These are phyloP conservation scores for Boletus eberwhitei DNA, from an alignment of 768 basidiomycete species.

Conservation along the genomic window DNA sequence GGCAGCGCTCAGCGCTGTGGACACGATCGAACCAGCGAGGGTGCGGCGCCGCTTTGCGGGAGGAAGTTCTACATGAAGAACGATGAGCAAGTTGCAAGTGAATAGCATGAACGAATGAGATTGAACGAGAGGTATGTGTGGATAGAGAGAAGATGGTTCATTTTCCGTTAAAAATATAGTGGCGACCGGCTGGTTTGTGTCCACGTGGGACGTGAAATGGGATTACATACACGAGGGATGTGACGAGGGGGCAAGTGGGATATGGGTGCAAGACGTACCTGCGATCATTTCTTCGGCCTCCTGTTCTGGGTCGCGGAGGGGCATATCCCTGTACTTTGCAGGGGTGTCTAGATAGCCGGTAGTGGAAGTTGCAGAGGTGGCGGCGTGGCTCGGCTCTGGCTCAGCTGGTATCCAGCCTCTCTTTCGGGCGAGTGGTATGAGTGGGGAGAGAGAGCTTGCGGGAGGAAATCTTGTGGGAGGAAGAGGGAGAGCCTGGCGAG, in stretches of 20 bases:
- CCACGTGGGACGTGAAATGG: slow-evolving; percentile 17
- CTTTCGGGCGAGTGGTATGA: slow-evolving; percentile 48
- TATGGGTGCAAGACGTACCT: slow-evolving; percentile 38
- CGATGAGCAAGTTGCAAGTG: slow-evolving; percentile 40
- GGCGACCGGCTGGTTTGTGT: not conserved
- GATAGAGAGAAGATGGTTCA: slow-evolving; percentile 11
- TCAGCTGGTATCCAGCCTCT: slow-evolving; percentile 71
- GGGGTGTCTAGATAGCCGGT: slow-evolving; percentile 70
- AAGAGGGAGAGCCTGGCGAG: slow-evolving; percentile 19
- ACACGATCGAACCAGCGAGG: slow-evolving; percentile 78
- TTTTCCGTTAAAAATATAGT: slow-evolving; percentile 15
- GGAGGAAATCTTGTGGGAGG: slow-evolving; percentile 17
- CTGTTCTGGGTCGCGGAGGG: slow-evolving; percentile 28
- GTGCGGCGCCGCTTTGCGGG: slow-evolving; percentile 78
- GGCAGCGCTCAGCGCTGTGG: slow-evolving; percentile 80
- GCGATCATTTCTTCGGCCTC: slow-evolving; percentile 46
- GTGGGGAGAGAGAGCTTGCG: slow-evolving; percentile 28
- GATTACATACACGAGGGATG: slow-evolving; percentile 20
- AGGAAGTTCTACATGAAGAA: slow-evolving; percentile 65
- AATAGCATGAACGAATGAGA: slow-evolving; percentile 32
- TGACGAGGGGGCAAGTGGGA: slow-evolving; percentile 9
- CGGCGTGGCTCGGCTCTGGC: slow-evolving; percentile 52
- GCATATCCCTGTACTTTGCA: slow-evolving; percentile 51
- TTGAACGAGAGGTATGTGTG: slow-evolving; percentile 8
- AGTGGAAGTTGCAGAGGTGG: slow-evolving; percentile 50